Percentiles rank a stretch among this genome's conserved stretches.
Conservation (phyloP, 805 yeast genomes). For the Alloascoidea hylecoeti region DNA sequence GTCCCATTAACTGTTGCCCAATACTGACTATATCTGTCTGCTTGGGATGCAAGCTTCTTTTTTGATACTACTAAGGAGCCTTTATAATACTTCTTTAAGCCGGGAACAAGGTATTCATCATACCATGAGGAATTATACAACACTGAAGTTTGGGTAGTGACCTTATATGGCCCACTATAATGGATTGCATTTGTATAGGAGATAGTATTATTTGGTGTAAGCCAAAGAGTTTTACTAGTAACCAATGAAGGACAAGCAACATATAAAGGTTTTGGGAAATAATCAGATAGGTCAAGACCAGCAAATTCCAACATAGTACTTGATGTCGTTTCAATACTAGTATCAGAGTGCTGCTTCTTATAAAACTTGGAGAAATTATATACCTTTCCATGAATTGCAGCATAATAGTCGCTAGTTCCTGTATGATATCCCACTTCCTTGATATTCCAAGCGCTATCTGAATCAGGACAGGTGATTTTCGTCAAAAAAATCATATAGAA, state of each 20-base stretch:
- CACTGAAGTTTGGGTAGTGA: conserved; percentile 15
- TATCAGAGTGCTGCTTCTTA: conserved; percentile 24
- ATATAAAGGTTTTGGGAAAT: conserved; percentile 24
- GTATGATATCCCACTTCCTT: conserved; percentile 20
- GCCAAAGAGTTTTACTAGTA: conserved; percentile 9
- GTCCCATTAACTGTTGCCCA: conserved; percentile 17
- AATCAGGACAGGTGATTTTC: conserved; percentile 23
- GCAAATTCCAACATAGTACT: conserved; percentile 21
- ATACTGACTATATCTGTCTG: conserved; percentile 9
- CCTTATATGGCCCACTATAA: conserved; percentile 15
- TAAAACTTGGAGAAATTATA: conserved; percentile 25
- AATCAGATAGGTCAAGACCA: conserved; percentile 21
- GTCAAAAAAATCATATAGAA: conserved; percentile 27
- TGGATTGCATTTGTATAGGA: conserved; percentile 17
- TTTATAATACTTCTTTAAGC: conserved; percentile 18
- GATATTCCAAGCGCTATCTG: conserved; percentile 23
- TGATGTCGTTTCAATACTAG: conserved; percentile 16
- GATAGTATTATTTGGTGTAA: conserved; percentile 16
- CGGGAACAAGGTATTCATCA: conserved; percentile 18
- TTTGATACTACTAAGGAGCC: conserved; percentile 17
- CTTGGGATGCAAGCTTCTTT: conserved; percentile 11
- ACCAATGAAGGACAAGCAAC: conserved; percentile 24
- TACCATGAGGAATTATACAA: conserved; percentile 22
- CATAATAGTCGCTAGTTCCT: conserved; percentile 20
- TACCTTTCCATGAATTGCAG: conserved; percentile 22